phyloP scores from a whole-genome alignment of 2,329 filamentous ascomycete species.

The Aureobasidium melanogenum region DNA sequence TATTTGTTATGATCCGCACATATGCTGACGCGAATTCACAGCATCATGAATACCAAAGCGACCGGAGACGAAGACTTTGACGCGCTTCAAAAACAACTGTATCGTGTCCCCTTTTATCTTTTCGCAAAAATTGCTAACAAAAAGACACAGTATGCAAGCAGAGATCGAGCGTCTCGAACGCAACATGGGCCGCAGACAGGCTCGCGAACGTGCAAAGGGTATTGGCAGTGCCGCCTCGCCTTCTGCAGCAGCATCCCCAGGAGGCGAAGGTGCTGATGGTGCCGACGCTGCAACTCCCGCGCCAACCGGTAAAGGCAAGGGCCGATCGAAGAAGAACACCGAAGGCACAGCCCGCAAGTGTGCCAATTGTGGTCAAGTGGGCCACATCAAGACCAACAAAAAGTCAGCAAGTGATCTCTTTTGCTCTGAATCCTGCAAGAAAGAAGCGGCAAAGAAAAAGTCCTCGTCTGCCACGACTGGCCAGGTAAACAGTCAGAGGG shows the following conservation, averaged over 20 bases:
- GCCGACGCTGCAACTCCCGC: slow-evolving; percentile 16
- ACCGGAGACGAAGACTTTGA: slow-evolving; percentile 62
- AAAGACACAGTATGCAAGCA: slow-evolving; percentile 48
- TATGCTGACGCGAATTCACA: slow-evolving; percentile 26
- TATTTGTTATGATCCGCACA: not conserved
- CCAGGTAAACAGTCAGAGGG: not conserved
- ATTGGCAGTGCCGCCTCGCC: slow-evolving; percentile 38
- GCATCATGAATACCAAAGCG: slow-evolving; percentile 51
- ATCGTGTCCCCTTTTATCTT: slow-evolving; percentile 14
- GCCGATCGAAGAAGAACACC: slow-evolving; percentile 58
- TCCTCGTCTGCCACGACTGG: not conserved
- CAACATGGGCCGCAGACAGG: slow-evolving; percentile 83
- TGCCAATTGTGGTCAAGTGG: slow-evolving; percentile 92
- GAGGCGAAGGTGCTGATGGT: slow-evolving; percentile 35
- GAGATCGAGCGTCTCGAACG: slow-evolving; percentile 79
- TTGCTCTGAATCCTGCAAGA: slow-evolving; percentile 6
- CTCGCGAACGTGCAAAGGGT: slow-evolving; percentile 78
- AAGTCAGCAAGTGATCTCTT: slow-evolving; percentile 49
- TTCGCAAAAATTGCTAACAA: slow-evolving; percentile 16
- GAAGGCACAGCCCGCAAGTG: slow-evolving; percentile 69
- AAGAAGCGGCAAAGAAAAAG: slow-evolving; percentile 2
- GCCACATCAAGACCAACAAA: slow-evolving; percentile 98
- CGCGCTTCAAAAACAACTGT: slow-evolving; percentile 51
- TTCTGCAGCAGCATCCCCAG: slow-evolving; percentile 31
- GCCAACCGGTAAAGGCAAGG: slow-evolving; percentile 26